Evolutionary conservation across 2,329 filamentous ascomycete species (phyloP).

Genomic region (Metarhizium rileyi): DNA sequence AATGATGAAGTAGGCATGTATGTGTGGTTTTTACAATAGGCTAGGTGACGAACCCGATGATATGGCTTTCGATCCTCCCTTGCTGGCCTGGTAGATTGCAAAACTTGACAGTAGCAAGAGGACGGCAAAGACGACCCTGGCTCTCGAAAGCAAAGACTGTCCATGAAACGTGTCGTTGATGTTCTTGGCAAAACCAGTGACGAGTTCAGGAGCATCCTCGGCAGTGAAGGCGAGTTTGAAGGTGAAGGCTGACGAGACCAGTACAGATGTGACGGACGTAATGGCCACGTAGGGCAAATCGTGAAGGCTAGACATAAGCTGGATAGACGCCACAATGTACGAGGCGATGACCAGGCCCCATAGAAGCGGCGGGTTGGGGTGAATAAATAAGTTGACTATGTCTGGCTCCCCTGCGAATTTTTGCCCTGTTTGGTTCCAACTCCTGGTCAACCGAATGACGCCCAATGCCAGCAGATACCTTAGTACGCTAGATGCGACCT

Average conservation of each 20-base stretch:
- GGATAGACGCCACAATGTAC: constrained; percentile 52
- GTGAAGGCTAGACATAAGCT: constrained; percentile 32
- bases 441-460: constrained; percentile 56
- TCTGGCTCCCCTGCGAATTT: constrained; percentile 90
- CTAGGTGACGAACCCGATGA: constrained; percentile 19
- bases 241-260: constrained; percentile 49
- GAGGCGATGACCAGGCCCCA: constrained; percentile 64
- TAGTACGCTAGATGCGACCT: constrained; percentile 21
- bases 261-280: constrained; percentile 29
- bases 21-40: background rate
- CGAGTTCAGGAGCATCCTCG: constrained; percentile 78
- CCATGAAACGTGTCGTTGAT: constrained; percentile 32
- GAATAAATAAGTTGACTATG: constrained; percentile 64
- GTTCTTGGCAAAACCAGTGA: constrained; percentile 36
- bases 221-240: constrained; percentile 89
- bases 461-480: constrained; percentile 39
- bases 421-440: constrained; percentile 96
- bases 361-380: constrained; percentile 53
- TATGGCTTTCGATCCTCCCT: constrained; percentile 14
- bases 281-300: constrained; percentile 31
- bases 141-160: constrained; percentile 36
- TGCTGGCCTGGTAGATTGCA: constrained; percentile 29
- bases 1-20: background rate
- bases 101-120: constrained; percentile 29
- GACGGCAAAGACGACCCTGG: constrained; percentile 40